These are phyloP conservation scores for Cryptococcus sp. DNA, from an alignment of 1,284 basidiomycete species.

Conservation along the genomic window DNA sequence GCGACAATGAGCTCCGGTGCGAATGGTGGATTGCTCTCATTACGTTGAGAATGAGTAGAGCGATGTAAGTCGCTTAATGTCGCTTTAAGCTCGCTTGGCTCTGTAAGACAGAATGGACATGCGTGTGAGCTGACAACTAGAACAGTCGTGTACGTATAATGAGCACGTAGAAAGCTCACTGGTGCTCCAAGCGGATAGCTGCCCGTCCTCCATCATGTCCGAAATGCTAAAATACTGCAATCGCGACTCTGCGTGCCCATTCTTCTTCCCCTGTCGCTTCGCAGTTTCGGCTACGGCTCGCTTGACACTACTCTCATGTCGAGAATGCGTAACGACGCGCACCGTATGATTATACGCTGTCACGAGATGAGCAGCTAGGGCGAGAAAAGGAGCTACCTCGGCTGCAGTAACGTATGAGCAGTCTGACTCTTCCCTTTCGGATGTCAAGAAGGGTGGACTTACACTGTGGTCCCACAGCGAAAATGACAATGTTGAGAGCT, in stretches of 20 bases:
- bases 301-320: too few species aligned
- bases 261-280: too few species aligned
- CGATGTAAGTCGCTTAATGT: conserved; percentile 63
- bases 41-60: conserved; percentile 58
- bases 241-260: too few species aligned
- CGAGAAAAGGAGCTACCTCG: conserved; percentile 69
- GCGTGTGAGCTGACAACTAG: too few species aligned
- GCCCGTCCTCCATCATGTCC: too few species aligned
- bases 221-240: too few species aligned
- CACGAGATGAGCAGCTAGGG: conserved; percentile 47
- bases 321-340: too few species aligned
- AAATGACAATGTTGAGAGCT: conserved; percentile 63
- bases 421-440: background rate
- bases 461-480: conserved; percentile 66
- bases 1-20: conserved; percentile 65
- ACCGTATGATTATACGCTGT: too few species aligned
- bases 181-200: too few species aligned
- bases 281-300: too few species aligned
- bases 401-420: conserved; percentile 48
- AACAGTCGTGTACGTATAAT: too few species aligned
- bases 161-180: too few species aligned
- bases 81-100: conserved; percentile 40
- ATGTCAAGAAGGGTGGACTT: conserved; percentile 16
- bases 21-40: conserved; percentile 55
- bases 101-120: conserved; percentile 18